These are phyloP conservation scores for Arxiozyma heterogenica DNA, from an alignment of 1,139 yeast species.

Conservation along the genomic window DNA sequence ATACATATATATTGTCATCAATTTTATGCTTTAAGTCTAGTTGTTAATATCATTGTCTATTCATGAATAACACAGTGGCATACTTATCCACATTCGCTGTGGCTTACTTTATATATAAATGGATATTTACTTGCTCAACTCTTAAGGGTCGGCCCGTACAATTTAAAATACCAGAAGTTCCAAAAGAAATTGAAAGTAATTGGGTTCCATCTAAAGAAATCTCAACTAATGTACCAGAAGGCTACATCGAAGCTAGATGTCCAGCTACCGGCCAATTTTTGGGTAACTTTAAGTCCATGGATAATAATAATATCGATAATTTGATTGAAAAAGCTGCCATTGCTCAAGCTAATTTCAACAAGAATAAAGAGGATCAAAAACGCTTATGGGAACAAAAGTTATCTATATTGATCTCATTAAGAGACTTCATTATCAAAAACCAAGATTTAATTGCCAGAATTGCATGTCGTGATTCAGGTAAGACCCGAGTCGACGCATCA, in stretches of 20 bases:
- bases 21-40: neutral
- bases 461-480: constrained; percentile 94
- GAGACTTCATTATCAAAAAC: constrained; percentile 62
- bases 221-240: constrained; percentile 92
- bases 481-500: constrained; percentile 89
- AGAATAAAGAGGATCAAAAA: constrained; percentile 20
- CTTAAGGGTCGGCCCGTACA: neutral
- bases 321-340: constrained; percentile 45
- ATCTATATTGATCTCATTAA: constrained; percentile 60
- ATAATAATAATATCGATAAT: constrained; percentile 59
- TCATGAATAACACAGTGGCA: neutral
- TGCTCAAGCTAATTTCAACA: constrained; percentile 50
- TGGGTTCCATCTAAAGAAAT: constrained; percentile 16
- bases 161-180: neutral
- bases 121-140: neutral
- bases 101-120: neutral
- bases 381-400: constrained; percentile 58
- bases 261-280: constrained; percentile 92
- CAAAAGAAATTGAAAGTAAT: neutral
- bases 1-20: neutral
- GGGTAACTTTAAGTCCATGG: constrained; percentile 59
- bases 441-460: constrained; percentile 83
- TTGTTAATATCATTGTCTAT: neutral
- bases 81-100: neutral
- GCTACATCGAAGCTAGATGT: constrained; percentile 53